Percentiles rank a stretch among this genome's conserved stretches.
These are phyloP conservation scores for Diutina scorzettiae DNA, from an alignment of 1,139 yeast species.

Conservation along the genomic window DNA sequence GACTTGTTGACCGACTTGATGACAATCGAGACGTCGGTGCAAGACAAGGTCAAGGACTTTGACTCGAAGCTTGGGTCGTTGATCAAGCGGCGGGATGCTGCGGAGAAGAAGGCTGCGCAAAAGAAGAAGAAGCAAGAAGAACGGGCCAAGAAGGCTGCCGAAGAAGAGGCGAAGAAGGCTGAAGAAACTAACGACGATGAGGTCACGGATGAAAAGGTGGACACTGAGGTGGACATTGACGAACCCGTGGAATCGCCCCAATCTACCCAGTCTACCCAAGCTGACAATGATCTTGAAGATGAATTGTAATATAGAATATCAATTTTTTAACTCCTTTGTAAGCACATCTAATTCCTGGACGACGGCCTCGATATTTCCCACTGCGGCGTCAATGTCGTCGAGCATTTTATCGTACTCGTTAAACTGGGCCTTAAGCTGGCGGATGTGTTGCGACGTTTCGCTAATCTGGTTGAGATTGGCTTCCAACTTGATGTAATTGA, in stretches of 20 bases:
- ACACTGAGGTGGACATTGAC: constrained; percentile 8
- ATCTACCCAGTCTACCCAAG: not conserved
- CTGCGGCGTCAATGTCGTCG: not conserved
- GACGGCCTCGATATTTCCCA: not conserved
- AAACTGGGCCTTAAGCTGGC: constrained; percentile 15
- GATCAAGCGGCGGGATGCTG: not conserved
- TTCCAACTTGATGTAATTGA: constrained; percentile 44
- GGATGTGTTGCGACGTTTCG: constrained; percentile 19
- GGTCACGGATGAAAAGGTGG: constrained; percentile 5
- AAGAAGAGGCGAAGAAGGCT: constrained; percentile 12
- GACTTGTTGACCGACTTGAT: constrained; percentile 2
- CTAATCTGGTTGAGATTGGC: constrained; percentile 30
- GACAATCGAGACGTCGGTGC: not conserved
- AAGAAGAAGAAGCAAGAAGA: constrained; percentile 1
- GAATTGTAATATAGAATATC: constrained; percentile 6
- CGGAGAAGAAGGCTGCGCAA: not conserved
- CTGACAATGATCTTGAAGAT: not conserved
- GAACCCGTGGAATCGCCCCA: too few relatives aligned
- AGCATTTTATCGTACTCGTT: not conserved
- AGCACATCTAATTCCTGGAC: not conserved
- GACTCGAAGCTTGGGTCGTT: not conserved
- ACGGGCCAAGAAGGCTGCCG: not conserved
- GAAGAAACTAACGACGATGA: constrained; percentile 13
- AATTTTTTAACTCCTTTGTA: not conserved
- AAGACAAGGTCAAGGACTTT: not conserved